phyloP scores from a whole-genome alignment of 2,329 filamentous ascomycete species.

The Capronia coronata region DNA sequence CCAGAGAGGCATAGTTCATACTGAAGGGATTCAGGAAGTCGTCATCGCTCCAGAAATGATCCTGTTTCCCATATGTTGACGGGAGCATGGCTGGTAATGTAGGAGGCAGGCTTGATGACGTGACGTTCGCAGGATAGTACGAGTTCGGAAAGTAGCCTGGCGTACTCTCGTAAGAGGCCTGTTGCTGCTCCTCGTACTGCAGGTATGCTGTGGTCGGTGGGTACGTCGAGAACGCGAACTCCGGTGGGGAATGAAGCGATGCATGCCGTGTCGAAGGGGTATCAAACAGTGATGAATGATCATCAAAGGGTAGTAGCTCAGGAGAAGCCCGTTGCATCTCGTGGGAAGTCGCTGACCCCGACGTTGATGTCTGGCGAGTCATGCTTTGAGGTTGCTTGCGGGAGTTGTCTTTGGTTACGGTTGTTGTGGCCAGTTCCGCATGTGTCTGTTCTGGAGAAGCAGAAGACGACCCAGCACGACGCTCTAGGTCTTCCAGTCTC shows the following conservation, averaged over 20 bases:
- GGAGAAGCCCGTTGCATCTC: slow-evolving; percentile 24
- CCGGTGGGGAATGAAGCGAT: slow-evolving; percentile 20
- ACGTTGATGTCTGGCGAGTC: slow-evolving; percentile 21
- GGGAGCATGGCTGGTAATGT: slow-evolving; percentile 42
- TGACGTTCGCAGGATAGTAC: slow-evolving; percentile 37
- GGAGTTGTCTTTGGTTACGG: slow-evolving; percentile 27
- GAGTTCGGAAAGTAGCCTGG: slow-evolving; percentile 32
- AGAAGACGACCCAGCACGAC: slow-evolving; percentile 55
- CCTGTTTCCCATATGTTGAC: slow-evolving; percentile 44
- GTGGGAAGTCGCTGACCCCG: slow-evolving; percentile 17
- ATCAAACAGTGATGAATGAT: slow-evolving; percentile 23
- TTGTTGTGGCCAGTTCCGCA: slow-evolving; percentile 44
- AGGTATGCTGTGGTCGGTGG: slow-evolving; percentile 26
- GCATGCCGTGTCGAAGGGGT: slow-evolving; percentile 20
- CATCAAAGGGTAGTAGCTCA: slow-evolving; percentile 26
- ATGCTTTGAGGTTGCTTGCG: slow-evolving; percentile 16
- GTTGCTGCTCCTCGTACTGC: slow-evolving; percentile 24
- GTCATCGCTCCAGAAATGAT: slow-evolving; percentile 49
- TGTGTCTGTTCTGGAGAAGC: slow-evolving; percentile 55
- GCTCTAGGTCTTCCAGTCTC: slow-evolving; percentile 58
- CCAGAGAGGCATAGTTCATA: slow-evolving; percentile 56
- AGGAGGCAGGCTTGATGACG: slow-evolving; percentile 36
- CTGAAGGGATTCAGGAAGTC: slow-evolving; percentile 53
- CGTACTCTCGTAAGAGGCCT: slow-evolving; percentile 32
- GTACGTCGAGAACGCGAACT: slow-evolving; percentile 24